A percentile compares a stretch with the other conserved stretches of the same genome.
phyloP scores from a whole-genome alignment of 495 filamentous ascomycete species.

The Lasiosphaeris hirsuta region DNA sequence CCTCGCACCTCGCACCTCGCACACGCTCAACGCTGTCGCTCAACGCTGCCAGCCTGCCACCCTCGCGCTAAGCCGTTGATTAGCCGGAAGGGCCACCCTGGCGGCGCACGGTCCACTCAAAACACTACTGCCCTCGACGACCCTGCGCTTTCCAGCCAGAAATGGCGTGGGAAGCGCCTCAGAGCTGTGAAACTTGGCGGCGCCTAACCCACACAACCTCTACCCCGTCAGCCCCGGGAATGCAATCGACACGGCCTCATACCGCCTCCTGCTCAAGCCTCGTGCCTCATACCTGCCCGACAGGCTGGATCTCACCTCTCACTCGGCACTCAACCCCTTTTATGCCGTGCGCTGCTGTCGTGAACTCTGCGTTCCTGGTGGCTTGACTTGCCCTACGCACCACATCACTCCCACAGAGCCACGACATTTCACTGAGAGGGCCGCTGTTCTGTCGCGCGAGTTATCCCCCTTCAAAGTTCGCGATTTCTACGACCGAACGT shows the following conservation, averaged over 20 bases:
- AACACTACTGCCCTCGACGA: conserved; percentile 5
- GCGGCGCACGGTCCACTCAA: conserved; percentile 24
- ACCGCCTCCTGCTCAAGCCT: no score
- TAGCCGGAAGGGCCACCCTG: conserved; percentile 21
- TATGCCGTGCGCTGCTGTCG: background rate
- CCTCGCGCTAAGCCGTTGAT: conserved; percentile 31
- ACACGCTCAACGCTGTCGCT: conserved; percentile 11
- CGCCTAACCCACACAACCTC: conserved; percentile 9
- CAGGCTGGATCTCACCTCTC: conserved; percentile 1
- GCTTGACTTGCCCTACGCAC: background rate
- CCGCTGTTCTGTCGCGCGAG: no score
- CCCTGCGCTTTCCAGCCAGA: conserved; percentile 6
- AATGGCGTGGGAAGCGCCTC: conserved; percentile 13
- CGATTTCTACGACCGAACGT: no score
- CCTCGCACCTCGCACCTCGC: conserved; percentile 8
- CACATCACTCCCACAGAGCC: no score
- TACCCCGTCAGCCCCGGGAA: conserved; percentile 10
- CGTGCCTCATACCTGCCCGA: background rate
- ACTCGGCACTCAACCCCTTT: background rate
- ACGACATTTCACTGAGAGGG: no score
- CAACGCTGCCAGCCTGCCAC: conserved; percentile 2
- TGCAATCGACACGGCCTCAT: background rate
- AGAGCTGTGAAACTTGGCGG: conserved; percentile 26
- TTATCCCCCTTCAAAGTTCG: no score
- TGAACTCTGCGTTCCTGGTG: background rate